Evolutionary conservation across 2,329 filamentous ascomycete species (phyloP), one percentile per base, ranked within the genome.

Genomic region (Rutstroemia sp.): DNA sequence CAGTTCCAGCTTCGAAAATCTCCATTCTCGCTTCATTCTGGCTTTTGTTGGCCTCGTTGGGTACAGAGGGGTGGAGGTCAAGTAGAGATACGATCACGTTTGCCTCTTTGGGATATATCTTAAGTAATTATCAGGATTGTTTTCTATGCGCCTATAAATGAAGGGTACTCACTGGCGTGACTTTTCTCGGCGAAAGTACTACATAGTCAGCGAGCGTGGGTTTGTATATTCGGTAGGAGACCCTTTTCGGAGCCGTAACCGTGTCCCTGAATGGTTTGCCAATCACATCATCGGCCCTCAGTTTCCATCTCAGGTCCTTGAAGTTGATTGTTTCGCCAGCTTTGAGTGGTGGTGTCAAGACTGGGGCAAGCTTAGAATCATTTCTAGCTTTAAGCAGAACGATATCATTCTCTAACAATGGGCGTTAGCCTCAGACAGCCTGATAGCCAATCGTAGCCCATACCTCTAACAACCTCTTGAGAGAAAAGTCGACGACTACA

Each of bases 1-100:
- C 89, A 3, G 89, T 94, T 16, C 89, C 89, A 48, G 88, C 88
- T 71, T 94, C 89, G 52, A 94, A 83, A 46, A 94, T 88, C 67
- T 92, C 87, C 12, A 92, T 70, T 0, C 78, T 80, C 8, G 66
- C 39, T 8, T 51, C 19, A 16, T 51, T n/a, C 12, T 38, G n/a
- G 14, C 17, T 38, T 4, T 2, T 17, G 19, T 56, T 27, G 30
- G 4, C 19, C 3, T 12, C 9, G 16, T 45, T 87, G 19, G 92
- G 78, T 25, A 89, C 74, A 1, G 81, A 67, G 30, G 83, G 79
- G 68, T 92, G 84, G 46, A 94, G 76, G 68, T 94, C 88, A 21
- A 95, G 78, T 23, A 92, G 75, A 1, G 83, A 87, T 39, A 90
- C 84, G 52, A 94, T 92, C 34, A 88, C 73, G 61, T 80, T 85